A percentile compares a stretch with the other conserved stretches of the same genome.
phyloP scores from a whole-genome alignment of 108 stramenopile species.

The Nitzschia sp. region DNA sequence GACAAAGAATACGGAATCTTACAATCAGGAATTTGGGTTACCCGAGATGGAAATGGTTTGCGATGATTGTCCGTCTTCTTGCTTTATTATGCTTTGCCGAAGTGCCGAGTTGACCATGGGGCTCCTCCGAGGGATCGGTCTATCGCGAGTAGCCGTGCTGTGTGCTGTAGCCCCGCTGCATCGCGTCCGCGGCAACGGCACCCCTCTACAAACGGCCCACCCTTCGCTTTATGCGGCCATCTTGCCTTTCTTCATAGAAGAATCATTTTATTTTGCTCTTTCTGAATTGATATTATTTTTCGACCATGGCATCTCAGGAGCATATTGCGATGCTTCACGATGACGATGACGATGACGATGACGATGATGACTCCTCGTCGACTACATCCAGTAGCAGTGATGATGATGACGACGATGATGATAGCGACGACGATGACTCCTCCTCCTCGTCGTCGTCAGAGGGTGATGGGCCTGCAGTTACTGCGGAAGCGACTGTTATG shows the following conservation, averaged over 20 bases:
- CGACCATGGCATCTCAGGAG: slow-evolving; percentile 31
- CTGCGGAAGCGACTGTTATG: neutral
- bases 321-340: slow-evolving; percentile 22
- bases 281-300: neutral
- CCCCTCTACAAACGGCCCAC: neutral
- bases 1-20: too few species aligned
- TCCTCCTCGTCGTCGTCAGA: neutral
- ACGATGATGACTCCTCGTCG: neutral
- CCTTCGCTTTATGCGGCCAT: neutral
- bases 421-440: slow-evolving; percentile 11
- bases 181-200: neutral
- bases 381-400: slow-evolving; percentile 13
- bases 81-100: too few species aligned
- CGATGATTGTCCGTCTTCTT: too few species aligned
- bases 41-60: too few species aligned
- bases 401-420: slow-evolving; percentile 8
- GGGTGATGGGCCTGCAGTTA: neutral
- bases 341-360: slow-evolving; percentile 14
- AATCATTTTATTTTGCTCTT: neutral
- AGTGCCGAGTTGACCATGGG: too few species aligned
- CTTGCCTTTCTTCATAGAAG: too few species aligned
- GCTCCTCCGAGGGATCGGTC: too few species aligned
- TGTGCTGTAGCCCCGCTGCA: too few species aligned
- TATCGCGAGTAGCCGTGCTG: too few species aligned
- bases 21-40: too few species aligned